Base-by-base conservation (phyloP, 139 green algal genomes). In the Chlorella sp. region DNA sequence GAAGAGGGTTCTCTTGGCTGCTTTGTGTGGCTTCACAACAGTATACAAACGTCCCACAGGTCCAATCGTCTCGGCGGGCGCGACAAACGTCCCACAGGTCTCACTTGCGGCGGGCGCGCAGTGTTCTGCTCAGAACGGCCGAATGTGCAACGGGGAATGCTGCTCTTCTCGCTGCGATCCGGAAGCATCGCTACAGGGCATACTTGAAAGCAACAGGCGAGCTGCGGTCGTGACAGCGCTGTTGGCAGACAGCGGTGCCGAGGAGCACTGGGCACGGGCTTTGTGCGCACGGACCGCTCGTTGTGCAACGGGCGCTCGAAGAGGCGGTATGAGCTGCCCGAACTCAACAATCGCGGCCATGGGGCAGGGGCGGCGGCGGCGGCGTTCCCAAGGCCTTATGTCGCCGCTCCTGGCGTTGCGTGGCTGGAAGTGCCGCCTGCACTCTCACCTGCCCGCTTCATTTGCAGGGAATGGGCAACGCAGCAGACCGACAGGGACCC, bases 401-500 rank as follows among this genome's bases (percentile, higher is more conserved):
- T 40, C 71, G 26, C 28, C 7, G 71, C 71, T 26, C 1, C 26
- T 26, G 68, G 18, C 68, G 26, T 34, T 18, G 24, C 18, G 1
- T 34, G 26, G 24, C 11, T 30, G n/a, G n/a, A n/a, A n/a, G n/a
- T 1, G 1, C 26, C 5, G 11, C 68, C 2, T 76, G 26, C 68
- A 76, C 2, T 22, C 68, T 18, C 24, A 15, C 36, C 26, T 26
- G 28, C 28, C 2, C 1, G 71, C 71, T 78, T 78, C 26, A 12
- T 28, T 36, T 53, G 83, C 83, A 88, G 94, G 79, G 32, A 87
- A 22, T 96, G 94, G 94, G 89, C 90, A 4, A 79, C 85, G 0
- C 39, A 26, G n/a, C 87, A 87, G 88, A 77, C 86, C 18, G 81
- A 79, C 21, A 42, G 85, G 1, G 89, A 95, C 64, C 94, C 94